Conservation (phyloP, 257 asterid genomes). For the Plantago elongata region DNA sequence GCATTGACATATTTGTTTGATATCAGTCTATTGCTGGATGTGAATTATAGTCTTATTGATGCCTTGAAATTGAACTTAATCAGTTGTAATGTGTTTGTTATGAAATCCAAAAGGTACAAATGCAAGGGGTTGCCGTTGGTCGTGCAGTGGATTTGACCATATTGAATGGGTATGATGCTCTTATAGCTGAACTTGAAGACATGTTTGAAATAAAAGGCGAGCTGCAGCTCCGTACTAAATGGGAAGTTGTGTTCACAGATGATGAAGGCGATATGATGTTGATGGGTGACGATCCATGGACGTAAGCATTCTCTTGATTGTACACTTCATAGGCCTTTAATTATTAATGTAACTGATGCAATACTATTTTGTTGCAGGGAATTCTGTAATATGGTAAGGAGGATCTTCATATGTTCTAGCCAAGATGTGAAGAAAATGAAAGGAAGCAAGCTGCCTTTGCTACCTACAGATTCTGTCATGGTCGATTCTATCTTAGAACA, state of each 20-base stretch:
- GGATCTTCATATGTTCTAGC: slow-evolving; percentile 51
- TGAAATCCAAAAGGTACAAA: slow-evolving; percentile 65
- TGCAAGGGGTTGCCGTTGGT: slow-evolving; percentile 97
- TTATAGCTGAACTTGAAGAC: slow-evolving; percentile 69
- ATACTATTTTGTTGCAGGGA: slow-evolving; percentile 37
- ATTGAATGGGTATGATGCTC: slow-evolving; percentile 70
- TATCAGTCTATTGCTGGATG: neutral
- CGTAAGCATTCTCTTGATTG: slow-evolving; percentile 41
- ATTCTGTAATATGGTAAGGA: slow-evolving; percentile 56
- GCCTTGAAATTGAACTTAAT: slow-evolving; percentile 11
- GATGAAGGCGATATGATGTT: slow-evolving; percentile 97
- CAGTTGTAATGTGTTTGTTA: slow-evolving; percentile 5
- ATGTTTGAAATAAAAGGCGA: slow-evolving; percentile 88
- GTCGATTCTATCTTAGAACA: slow-evolving; percentile 24
- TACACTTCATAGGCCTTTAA: neutral
- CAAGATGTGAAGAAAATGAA: slow-evolving; percentile 57
- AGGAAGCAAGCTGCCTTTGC: slow-evolving; percentile 32
- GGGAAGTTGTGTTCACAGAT: slow-evolving; percentile 85
- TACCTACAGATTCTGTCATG: slow-evolving; percentile 28
- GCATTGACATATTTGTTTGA: neutral
- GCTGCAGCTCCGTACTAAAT: slow-evolving; percentile 56
- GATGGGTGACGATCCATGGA: slow-evolving; percentile 98
- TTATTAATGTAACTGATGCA: neutral
- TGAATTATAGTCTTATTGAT: neutral
- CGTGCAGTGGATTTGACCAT: slow-evolving; percentile 82